Conservation (phyloP, 768 basidiomycete species). For the Termitomyces sp. region DNA sequence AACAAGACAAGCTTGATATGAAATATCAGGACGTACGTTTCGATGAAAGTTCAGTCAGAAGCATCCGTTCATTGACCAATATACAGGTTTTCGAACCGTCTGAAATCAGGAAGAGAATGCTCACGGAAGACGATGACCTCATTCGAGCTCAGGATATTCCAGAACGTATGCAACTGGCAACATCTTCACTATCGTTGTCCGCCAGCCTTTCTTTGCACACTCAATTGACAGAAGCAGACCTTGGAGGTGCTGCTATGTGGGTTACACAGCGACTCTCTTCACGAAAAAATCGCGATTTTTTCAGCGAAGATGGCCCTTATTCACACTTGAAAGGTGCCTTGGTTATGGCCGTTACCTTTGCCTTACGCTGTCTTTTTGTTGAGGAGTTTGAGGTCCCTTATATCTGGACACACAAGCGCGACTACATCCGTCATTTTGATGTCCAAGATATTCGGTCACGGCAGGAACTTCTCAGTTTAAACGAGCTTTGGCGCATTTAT, state of each 20-base stretch:
- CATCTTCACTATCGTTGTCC: conserved; percentile 71
- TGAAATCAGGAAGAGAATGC: conserved; percentile 82
- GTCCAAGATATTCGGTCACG: conserved; percentile 54
- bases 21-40: conserved; percentile 74
- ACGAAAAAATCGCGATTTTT: conserved; percentile 67
- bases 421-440: conserved; percentile 84
- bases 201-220: conserved; percentile 57
- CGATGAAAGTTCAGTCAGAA: neutral
- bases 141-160: conserved; percentile 89
- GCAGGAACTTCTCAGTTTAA: conserved; percentile 64
- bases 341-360: conserved; percentile 72
- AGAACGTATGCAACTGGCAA: conserved; percentile 91
- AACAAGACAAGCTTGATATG: conserved; percentile 61
- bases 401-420: conserved; percentile 90
- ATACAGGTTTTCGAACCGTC: conserved; percentile 94
- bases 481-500: conserved; percentile 91
- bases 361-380: conserved; percentile 78
- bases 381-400: conserved; percentile 93
- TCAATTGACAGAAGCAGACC: conserved; percentile 64
- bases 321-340: conserved; percentile 59
- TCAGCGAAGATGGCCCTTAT: conserved; percentile 57
- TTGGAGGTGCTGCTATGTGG: conserved; percentile 84
- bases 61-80: neutral
- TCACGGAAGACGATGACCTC: conserved; percentile 91
- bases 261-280: conserved; percentile 74